Percentiles rank a stretch among this genome's conserved stretches.
phyloP scores from a whole-genome alignment of 2,329 filamentous ascomycete species.

The Thielaviopsis euricoi region DNA sequence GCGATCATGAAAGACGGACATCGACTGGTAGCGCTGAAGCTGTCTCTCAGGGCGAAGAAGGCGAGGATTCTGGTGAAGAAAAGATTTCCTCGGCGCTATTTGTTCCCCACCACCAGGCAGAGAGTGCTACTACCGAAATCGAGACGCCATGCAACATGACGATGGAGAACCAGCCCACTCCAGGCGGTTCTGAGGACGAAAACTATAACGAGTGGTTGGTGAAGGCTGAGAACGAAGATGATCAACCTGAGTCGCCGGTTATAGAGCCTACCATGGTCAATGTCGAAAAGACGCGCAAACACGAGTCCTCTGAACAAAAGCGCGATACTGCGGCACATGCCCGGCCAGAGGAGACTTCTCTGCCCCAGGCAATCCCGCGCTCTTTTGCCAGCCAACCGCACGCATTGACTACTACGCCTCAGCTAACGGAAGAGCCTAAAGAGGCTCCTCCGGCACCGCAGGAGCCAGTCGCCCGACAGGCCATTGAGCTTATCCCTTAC shows the following conservation, averaged over 20 bases:
- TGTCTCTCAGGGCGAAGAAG: constrained; percentile 21
- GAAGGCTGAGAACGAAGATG: constrained; percentile 32
- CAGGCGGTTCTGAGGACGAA: constrained; percentile 15
- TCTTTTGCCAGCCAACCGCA: neutral
- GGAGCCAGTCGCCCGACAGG: constrained; percentile 46
- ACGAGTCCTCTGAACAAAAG: neutral
- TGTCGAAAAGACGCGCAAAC: neutral
- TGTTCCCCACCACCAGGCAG: constrained; percentile 47
- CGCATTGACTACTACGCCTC: constrained; percentile 8
- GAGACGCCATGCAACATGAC: neutral
- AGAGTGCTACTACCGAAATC: constrained; percentile 1
- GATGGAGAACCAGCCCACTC: constrained; percentile 6
- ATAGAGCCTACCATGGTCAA: neutral
- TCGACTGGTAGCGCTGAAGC: constrained; percentile 24
- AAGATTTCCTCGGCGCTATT: constrained; percentile 80
- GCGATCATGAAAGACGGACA: constrained; percentile 17
- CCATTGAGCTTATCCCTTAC: constrained; percentile 92
- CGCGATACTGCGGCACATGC: neutral
- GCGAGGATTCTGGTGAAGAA: constrained; percentile 56
- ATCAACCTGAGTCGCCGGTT: constrained; percentile 17
- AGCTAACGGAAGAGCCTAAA: constrained; percentile 21
- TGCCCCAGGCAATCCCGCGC: neutral
- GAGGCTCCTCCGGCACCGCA: neutral
- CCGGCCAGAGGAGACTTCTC: neutral
- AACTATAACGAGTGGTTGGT: constrained; percentile 38